Conservation (phyloP, 176 grass and related monocot genomes). For the Cymbopogon citratus region DNA sequence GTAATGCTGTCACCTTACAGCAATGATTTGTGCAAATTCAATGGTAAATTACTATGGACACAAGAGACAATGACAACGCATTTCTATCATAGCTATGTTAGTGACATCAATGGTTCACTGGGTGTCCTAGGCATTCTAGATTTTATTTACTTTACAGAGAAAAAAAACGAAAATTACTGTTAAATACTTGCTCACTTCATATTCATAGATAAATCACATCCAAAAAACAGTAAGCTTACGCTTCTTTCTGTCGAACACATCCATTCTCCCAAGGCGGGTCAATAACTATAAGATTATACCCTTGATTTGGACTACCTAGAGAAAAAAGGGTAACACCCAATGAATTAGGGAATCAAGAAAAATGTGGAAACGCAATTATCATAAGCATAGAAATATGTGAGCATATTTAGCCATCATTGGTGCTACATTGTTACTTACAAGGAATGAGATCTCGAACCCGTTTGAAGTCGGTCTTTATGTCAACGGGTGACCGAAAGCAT, state of each 20-base stretch:
- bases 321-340: background rate
- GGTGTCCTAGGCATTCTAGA: background rate
- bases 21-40: too few relatives aligned
- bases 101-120: background rate
- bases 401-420: background rate
- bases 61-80: too few relatives aligned
- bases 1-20: too few relatives aligned
- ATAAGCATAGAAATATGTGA: background rate
- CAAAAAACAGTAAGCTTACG: constrained; percentile 35
- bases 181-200: background rate
- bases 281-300: constrained; percentile 89
- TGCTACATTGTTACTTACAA: constrained; percentile 36
- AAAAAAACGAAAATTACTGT: background rate
- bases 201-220: background rate
- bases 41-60: too few relatives aligned
- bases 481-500: constrained; percentile 32
- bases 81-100: too few relatives aligned
- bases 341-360: constrained; percentile 18
- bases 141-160: background rate
- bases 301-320: constrained; percentile 48
- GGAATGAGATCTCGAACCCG: constrained; percentile 63
- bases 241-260: constrained; percentile 78
- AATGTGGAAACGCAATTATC: background rate
- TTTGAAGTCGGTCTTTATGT: constrained; percentile 73
- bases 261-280: constrained; percentile 97